Base-by-base conservation (phyloP, 1,139 yeast genomes). In the Debaryomyces udenii region DNA sequence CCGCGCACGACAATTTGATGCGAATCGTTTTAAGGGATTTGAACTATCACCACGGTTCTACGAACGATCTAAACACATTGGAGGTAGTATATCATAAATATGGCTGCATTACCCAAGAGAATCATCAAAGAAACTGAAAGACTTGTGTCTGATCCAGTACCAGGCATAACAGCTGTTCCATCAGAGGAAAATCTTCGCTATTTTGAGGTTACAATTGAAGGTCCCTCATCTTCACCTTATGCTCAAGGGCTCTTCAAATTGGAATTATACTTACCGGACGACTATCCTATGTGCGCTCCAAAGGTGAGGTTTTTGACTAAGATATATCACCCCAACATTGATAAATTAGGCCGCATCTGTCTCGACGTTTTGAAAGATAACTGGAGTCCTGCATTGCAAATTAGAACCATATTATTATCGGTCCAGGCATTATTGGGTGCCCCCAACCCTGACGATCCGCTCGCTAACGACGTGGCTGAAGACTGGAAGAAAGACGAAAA, bases 361-460 rank as follows among this genome's bases (percentile, higher is more conserved):
- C 77, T 93, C 43, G 99, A 93, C 62, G 97, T 93, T 35, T 75
- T 93, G 60, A 93, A 93, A 66, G 87, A 82, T 64, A 75, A 69
- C 65, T 93, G 99, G 99, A 86, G 96, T n/a, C 99, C 99, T 6
- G 99, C 99, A 0, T 74, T 91, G 47, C 98, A 93, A 62, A 93
- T 93, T 51, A 78, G 98, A 61, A 94, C 99, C n/a, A 86, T 93
- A 30, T 70, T 93, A 50, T 73, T 94, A 45, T 87, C 96, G 13
- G 86, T 93, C 47, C 99, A 94, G 64, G 98, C 99, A 0, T 70
- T 93, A 43, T 70, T 93, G 41, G 96, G 96, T 1, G 91, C 96
- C 3, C 99, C 99, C 7, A 94, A 93, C 56, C 99, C 99, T 2
- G 96, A 93, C 61, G 99, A 93, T 65, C 99, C 99, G 1, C 75